These are phyloP conservation scores for Fraxinus greggii DNA, from an alignment of 305 asterid genomes.

Conservation along the genomic window DNA sequence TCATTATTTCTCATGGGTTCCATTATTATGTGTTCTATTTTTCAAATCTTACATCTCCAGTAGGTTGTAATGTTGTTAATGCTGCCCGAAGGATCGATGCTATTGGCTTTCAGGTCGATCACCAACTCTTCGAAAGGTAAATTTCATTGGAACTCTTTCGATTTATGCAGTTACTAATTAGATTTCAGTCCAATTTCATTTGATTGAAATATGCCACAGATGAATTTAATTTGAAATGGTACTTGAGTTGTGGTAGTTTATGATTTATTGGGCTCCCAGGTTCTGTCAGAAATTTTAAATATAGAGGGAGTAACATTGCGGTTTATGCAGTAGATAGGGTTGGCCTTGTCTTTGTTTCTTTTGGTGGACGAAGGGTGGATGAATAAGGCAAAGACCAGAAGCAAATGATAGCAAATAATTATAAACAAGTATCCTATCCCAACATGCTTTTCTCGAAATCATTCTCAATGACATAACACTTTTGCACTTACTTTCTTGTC, in stretches of 20 bases:
- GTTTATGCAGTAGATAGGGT: background rate
- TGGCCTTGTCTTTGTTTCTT: background rate
- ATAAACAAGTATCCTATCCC: background rate
- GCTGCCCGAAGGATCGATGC: slow-evolving; percentile 4
- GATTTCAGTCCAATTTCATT: background rate
- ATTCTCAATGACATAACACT: background rate
- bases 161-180: background rate
- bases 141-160: background rate
- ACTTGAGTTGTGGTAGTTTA: background rate
- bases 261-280: background rate
- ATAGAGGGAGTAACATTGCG: background rate
- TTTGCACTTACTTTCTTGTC: too few relatives aligned
- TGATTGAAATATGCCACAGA: background rate
- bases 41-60: too few relatives aligned
- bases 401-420: background rate
- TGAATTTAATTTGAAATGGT: background rate
- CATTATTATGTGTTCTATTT: too few relatives aligned
- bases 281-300: background rate
- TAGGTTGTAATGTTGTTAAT: too few relatives aligned
- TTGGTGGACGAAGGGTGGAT: background rate
- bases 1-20: too few relatives aligned
- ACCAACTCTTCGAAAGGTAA: slow-evolving; percentile 62
- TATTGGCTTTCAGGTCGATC: slow-evolving; percentile 77
- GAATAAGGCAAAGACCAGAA: background rate
- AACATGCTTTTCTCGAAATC: background rate